These are phyloP conservation scores for Arthrobotrys megalospora DNA, from an alignment of 2,329 filamentous ascomycete species.

Conservation along the genomic window DNA sequence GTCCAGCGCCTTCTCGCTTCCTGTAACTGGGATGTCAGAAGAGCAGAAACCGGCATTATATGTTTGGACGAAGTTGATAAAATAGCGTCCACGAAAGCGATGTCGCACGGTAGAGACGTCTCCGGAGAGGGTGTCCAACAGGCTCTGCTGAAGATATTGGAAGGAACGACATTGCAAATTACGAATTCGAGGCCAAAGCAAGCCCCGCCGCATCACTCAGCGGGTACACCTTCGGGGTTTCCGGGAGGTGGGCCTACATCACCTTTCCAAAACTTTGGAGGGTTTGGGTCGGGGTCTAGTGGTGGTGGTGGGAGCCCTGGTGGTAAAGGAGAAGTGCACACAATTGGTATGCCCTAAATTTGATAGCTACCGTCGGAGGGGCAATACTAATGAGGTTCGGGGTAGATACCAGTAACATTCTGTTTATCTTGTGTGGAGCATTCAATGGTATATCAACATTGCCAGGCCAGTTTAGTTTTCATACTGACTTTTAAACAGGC, in stretches of 20 bases:
- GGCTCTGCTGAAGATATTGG: slow-evolving; percentile 93
- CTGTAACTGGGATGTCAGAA: slow-evolving; percentile 74
- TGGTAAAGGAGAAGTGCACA: slow-evolving; percentile 63
- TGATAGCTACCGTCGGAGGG: neutral
- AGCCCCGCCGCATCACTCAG: slow-evolving; percentile 66
- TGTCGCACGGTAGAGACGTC: slow-evolving; percentile 87
- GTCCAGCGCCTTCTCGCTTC: slow-evolving; percentile 91
- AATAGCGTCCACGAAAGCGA: slow-evolving; percentile 88
- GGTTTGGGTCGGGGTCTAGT: slow-evolving; percentile 32
- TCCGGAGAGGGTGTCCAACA: slow-evolving; percentile 95
- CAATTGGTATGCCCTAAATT: slow-evolving; percentile 49
- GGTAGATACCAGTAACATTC: slow-evolving; percentile 93
- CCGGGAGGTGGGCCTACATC: slow-evolving; percentile 67
- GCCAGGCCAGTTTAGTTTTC: neutral
- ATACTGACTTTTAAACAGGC: slow-evolving; percentile 11
- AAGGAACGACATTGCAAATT: slow-evolving; percentile 92
- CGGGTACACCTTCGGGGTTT: slow-evolving; percentile 70
- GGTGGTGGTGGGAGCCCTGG: slow-evolving; percentile 49
- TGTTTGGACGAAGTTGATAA: slow-evolving; percentile 98
- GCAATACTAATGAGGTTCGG: slow-evolving; percentile 65
- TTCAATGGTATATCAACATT: slow-evolving; percentile 77
- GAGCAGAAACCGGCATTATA: slow-evolving; percentile 83
- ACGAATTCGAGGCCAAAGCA: slow-evolving; percentile 73
- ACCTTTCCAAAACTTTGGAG: slow-evolving; percentile 60
- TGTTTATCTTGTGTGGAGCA: slow-evolving; percentile 96